Evolutionary conservation across 495 filamentous ascomycete species (phyloP).

Genomic region (Lichina pygmaea): DNA sequence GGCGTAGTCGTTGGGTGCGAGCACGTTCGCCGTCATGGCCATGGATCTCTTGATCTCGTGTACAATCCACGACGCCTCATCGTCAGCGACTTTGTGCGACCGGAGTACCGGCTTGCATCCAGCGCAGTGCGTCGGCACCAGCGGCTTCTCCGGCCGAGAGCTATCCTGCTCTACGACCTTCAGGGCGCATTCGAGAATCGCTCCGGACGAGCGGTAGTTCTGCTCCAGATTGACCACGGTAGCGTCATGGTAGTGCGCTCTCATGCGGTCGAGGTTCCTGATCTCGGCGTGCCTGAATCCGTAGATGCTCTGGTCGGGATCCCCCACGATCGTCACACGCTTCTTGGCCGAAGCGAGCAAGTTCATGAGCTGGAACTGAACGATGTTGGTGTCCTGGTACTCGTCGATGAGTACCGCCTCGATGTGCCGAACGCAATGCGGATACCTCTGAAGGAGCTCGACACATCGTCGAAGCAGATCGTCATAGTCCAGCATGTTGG

Average conservation of each 20-base stretch:
- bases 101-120: conserved; percentile 70
- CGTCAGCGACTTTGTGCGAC: conserved; percentile 38
- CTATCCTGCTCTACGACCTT: conserved; percentile 82
- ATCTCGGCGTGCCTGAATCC: conserved; percentile 94
- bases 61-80: conserved; percentile 74
- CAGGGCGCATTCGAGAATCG: conserved; percentile 60
- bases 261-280: conserved; percentile 60
- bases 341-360: conserved; percentile 47
- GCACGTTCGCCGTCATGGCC: conserved; percentile 40
- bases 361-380: conserved; percentile 89
- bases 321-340: conserved; percentile 79
- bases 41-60: conserved; percentile 51
- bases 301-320: conserved; percentile 97
- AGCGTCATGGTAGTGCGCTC: conserved; percentile 46
- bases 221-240: conserved; percentile 70
- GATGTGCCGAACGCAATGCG: conserved; percentile 73
- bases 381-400: conserved; percentile 89
- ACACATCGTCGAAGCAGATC: conserved; percentile 71
- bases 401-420: conserved; percentile 89
- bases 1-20: conserved; percentile 56
- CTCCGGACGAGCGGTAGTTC: conserved; percentile 82
- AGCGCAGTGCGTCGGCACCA: conserved; percentile 55
- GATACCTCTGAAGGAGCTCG: conserved; percentile 48
- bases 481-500: conserved; percentile 85
- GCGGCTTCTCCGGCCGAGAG: conserved; percentile 44